Conservation (phyloP, 2,329 filamentous ascomycete species). For the Orbilia blumenaviensis region DNA sequence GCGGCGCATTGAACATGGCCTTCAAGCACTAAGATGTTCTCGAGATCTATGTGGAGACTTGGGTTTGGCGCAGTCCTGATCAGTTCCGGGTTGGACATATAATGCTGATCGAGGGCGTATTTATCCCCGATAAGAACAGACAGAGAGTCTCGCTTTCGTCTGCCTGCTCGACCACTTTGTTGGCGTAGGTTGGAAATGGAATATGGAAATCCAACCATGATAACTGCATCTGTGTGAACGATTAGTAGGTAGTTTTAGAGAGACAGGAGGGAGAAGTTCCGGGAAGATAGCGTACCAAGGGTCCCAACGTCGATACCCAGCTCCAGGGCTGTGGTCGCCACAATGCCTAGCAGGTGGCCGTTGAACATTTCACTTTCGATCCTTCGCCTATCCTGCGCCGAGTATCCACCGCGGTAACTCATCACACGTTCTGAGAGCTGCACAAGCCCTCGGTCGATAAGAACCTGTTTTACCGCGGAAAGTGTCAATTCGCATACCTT, state of each 20-base stretch:
- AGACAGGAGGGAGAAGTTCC: too few species aligned
- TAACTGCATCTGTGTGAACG: conserved; percentile 77
- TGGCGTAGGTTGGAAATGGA: conserved; percentile 94
- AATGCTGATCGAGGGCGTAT: conserved; percentile 91
- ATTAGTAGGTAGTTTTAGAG: background rate
- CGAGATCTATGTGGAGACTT: conserved; percentile 87
- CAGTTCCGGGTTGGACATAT: conserved; percentile 94
- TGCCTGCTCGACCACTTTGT: conserved; percentile 90
- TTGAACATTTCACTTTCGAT: conserved; percentile 98
- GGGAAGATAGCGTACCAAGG: conserved; percentile 62
- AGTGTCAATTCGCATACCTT: conserved; percentile 88
- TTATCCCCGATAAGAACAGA: conserved; percentile 88
- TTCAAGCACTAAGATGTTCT: conserved; percentile 88
- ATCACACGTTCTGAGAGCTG: conserved; percentile 84
- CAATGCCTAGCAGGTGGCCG: conserved; percentile 88
- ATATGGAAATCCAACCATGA: conserved; percentile 94
- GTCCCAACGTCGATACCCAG: conserved; percentile 94
- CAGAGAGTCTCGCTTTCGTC: conserved; percentile 90
- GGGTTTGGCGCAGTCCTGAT: conserved; percentile 85
- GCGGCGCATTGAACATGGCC: conserved; percentile 96
- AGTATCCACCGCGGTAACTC: conserved; percentile 96
- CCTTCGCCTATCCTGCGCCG: conserved; percentile 82
- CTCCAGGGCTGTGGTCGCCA: conserved; percentile 92
- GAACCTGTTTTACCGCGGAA: conserved; percentile 78
- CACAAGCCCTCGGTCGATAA: conserved; percentile 74